Conservation (phyloP, 805 yeast genomes). For the Starmerella apicola region DNA sequence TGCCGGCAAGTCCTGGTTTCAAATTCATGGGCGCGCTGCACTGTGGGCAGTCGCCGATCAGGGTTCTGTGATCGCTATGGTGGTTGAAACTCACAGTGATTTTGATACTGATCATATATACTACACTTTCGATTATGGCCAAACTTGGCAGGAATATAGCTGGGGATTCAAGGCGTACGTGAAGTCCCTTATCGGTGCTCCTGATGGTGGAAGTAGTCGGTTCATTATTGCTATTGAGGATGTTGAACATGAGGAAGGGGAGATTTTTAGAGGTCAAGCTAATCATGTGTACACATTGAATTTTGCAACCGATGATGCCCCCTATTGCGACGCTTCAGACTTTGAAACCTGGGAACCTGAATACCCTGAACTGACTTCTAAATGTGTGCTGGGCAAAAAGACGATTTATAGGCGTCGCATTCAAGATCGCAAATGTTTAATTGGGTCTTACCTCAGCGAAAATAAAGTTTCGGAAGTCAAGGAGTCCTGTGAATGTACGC, state of each 20-base stretch:
- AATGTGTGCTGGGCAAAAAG: constrained; percentile 62
- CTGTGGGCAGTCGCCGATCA: constrained; percentile 97
- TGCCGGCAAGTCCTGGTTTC: constrained; percentile 84
- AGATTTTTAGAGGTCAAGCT: constrained; percentile 36
- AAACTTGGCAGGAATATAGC: constrained; percentile 41
- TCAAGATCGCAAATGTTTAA: constrained; percentile 52
- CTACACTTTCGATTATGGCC: constrained; percentile 72
- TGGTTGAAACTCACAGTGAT: constrained; percentile 41
- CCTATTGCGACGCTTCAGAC: constrained; percentile 56
- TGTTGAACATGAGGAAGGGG: too few relatives aligned
- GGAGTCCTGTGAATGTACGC: constrained; percentile 68
- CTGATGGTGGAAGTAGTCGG: constrained; percentile 72
- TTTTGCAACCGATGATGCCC: constrained; percentile 38
- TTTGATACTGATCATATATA: constrained; percentile 45
- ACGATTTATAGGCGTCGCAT: constrained; percentile 46
- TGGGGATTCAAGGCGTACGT: constrained; percentile 34
- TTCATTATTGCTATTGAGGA: too few relatives aligned
- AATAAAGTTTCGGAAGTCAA: constrained; percentile 39
- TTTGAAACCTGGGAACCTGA: constrained; percentile 53
- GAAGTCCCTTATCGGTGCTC: constrained; percentile 74
- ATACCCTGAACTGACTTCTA: constrained; percentile 35
- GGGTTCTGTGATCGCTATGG: constrained; percentile 73
- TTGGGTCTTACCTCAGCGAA: constrained; percentile 21
- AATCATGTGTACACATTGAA: constrained; percentile 41
- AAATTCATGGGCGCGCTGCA: constrained; percentile 55